Base-by-base conservation (phyloP, 208 protist genomes). In the Phytomonas sp. region DNA sequence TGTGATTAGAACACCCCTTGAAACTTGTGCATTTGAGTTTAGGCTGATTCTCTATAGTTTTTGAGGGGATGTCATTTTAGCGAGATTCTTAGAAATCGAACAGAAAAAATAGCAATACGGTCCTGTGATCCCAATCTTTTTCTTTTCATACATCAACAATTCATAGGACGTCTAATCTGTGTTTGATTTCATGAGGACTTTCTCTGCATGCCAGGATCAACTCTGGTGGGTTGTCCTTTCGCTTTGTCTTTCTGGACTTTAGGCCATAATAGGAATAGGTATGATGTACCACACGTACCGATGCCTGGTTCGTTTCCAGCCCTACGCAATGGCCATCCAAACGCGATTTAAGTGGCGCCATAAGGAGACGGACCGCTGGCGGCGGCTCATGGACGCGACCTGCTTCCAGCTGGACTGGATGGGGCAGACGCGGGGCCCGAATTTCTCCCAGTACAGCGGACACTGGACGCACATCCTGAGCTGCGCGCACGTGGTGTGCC, bases 311-410 rank as follows among this genome's bases (percentile, higher is more conserved):
- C 88, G 88, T 67, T 95, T 93, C 77, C 86, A 94, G 79, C 91
- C 91, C 1, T 94, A 87, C 81, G 75, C 83, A n/a, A 88, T 96
- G 84, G 88, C 88, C 19, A 82, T 96, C 30, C 88, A 94, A 75
- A 94, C 87, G 29, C 88, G 91, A 42, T 96, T 96, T 67, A 91
- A 92, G 60, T 96, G 91, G 88, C 86, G 91, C 7, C 91, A 96
- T 83, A 96, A 96, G 76, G 88, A 96, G 71, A 94, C 86, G 63
- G 91, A 96, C 66, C 86, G 88, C 16, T 96, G 91, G 88, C 88
- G 91, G 3, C 84, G 91, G 19, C 74, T 96, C 70, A 96, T 96
- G 91, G 91, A 96, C 62, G 91, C 87, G 60, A 85, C 91, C 52
- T 96, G 91, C 78, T 91, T 96, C 60, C 79, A 76, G 4, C 76